phyloP scores from a whole-genome alignment of 371 early-diverging fungal genomes.

The Mucor velutinosus region DNA sequence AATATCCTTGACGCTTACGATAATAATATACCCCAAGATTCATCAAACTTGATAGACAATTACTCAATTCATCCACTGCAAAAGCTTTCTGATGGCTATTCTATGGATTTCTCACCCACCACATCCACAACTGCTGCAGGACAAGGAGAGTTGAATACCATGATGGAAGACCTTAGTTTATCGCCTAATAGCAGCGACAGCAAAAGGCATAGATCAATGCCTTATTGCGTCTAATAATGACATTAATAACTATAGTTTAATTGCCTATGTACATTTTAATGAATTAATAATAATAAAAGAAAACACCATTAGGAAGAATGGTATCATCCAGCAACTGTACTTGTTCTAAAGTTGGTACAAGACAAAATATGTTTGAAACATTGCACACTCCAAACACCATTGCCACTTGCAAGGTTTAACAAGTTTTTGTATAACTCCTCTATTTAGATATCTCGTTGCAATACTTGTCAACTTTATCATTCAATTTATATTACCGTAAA shows the following conservation, averaged over 20 bases:
- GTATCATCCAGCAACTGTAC: background rate
- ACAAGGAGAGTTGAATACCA: background rate
- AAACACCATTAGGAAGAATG: background rate
- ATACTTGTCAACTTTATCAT: too few relatives aligned
- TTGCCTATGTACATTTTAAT: background rate
- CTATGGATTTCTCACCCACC: background rate
- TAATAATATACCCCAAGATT: background rate
- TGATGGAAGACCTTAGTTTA: background rate
- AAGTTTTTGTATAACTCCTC: too few relatives aligned
- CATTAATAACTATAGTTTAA: background rate
- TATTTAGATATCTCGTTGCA: too few relatives aligned
- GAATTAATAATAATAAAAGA: background rate
- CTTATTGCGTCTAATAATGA: background rate
- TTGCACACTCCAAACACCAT: too few relatives aligned
- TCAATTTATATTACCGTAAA: too few relatives aligned
- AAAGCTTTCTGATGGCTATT: background rate
- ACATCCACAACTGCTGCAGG: background rate
- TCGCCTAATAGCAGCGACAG: background rate
- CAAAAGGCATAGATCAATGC: background rate
- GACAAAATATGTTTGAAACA: too few relatives aligned
- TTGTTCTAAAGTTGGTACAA: background rate
- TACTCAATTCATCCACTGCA: slow-evolving; percentile 8
- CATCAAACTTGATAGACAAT: background rate
- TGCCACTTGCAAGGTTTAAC: too few relatives aligned
- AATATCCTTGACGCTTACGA: slow-evolving; percentile 10